Percentiles rank a stretch among this genome's conserved stretches.
These are phyloP conservation scores for Exophiala sp. DNA, from an alignment of 2,329 filamentous ascomycete species.

Conservation along the genomic window DNA sequence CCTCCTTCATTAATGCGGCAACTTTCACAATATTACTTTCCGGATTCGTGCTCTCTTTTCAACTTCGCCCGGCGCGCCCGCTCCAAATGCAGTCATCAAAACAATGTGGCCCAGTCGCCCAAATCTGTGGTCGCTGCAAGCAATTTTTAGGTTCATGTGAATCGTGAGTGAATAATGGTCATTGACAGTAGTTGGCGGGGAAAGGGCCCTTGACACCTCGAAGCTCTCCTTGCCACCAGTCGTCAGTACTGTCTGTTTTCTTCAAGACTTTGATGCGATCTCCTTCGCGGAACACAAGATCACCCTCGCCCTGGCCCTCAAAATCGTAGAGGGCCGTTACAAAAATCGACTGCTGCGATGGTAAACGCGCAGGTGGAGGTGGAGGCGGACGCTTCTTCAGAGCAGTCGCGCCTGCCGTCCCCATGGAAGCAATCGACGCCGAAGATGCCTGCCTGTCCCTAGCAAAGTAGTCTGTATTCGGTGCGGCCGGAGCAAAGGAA, in stretches of 20 bases:
- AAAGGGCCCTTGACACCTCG: slow-evolving; percentile 67
- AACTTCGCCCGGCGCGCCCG: too few relatives aligned
- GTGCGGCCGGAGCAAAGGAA: slow-evolving; percentile 38
- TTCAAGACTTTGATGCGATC: slow-evolving; percentile 74
- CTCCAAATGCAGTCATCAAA: too few relatives aligned
- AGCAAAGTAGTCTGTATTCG: slow-evolving; percentile 46
- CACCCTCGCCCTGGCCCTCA: slow-evolving; percentile 64
- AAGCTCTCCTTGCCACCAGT: slow-evolving; percentile 84
- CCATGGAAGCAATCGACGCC: slow-evolving; percentile 28
- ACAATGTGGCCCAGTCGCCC: too few relatives aligned
- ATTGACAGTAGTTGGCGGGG: slow-evolving; percentile 73
- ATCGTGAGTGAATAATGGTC: not conserved
- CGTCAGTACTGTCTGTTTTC: slow-evolving; percentile 74
- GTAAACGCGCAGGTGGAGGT: slow-evolving; percentile 63
- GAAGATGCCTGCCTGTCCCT: slow-evolving; percentile 40
- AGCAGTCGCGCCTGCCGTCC: slow-evolving; percentile 33
- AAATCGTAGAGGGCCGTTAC: slow-evolving; percentile 76
- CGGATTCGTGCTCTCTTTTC: too few relatives aligned
- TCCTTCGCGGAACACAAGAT: slow-evolving; percentile 71
- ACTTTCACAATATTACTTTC: too few relatives aligned
- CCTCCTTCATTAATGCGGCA: too few relatives aligned
- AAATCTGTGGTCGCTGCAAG: too few relatives aligned
- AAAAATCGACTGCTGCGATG: slow-evolving; percentile 49
- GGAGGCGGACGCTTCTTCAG: slow-evolving; percentile 78
- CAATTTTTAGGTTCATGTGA: too few relatives aligned